Evolutionary conservation across 139 green algal species (phyloP), one percentile per base, ranked within the genome.

Genomic region (Haematococcus lacustris): DNA sequence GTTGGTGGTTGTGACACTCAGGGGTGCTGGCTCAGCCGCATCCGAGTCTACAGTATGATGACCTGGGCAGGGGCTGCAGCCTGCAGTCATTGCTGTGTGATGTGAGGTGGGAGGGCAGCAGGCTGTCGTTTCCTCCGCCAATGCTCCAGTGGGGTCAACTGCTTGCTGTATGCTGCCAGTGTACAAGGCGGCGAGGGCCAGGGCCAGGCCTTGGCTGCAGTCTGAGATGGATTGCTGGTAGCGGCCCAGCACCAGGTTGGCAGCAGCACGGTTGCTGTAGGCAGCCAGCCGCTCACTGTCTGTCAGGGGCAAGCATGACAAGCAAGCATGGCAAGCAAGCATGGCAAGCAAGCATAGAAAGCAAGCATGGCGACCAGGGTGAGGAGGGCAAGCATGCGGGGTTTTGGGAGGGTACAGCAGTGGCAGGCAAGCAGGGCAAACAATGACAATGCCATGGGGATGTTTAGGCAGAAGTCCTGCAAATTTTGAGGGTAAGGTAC

Each of bases 271-370:
- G 68, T 59, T 68, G 71, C 60, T 60, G n/a, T n/a, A n/a, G n/a
- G n/a, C n/a, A n/a, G n/a, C n/a, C 76, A 13, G 81, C 81, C 5
- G 81, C 77, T 2, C 81, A 70, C 69, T 87, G 83, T 57, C 71
- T 77, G 43, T 82, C 53, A 3, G 78, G 75, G 26, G 69, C 73
- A 47, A 76, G 38, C 4, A 63, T 68, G 51, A n/a, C n/a, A n/a
- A n/a, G n/a, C n/a, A n/a, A n/a, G n/a, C n/a, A n/a, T n/a, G n/a
- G n/a, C n/a, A n/a, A n/a, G n/a, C n/a, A n/a, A n/a, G n/a, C n/a
- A n/a, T n/a, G n/a, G n/a, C n/a, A n/a, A n/a, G n/a, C n/a, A n/a
- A n/a, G n/a, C n/a, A n/a, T n/a, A n/a, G n/a, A n/a, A n/a, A n/a
- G n/a, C n/a, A n/a, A n/a, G n/a, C n/a, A n/a, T n/a, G n/a, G n/a